Evolutionary conservation across 306 rosid species (phyloP).

Genomic region (Vicia villosa): DNA sequence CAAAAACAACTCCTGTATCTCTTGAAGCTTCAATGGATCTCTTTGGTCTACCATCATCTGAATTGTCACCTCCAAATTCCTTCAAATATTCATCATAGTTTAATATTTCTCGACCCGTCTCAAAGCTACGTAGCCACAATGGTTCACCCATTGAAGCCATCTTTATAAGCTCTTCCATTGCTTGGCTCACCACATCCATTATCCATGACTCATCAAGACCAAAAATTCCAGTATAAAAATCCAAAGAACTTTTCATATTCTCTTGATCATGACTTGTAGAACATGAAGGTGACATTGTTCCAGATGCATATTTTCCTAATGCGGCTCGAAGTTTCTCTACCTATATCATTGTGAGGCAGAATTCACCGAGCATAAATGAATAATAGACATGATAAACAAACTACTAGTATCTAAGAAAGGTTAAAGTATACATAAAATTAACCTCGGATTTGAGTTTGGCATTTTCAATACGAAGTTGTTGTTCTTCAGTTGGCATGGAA

Average conservation of each 20-base stretch:
- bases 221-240: constrained; percentile 83
- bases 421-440: background rate
- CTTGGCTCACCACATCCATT: constrained; percentile 72
- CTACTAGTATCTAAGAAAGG: background rate
- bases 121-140: constrained; percentile 86
- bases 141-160: constrained; percentile 84
- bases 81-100: constrained; percentile 86
- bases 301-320: constrained; percentile 55
- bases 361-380: no score
- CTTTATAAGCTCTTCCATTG: constrained; percentile 74
- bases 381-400: background rate
- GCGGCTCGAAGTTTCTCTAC: constrained; percentile 77
- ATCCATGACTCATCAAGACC: constrained; percentile 85
- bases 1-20: constrained; percentile 72
- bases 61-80: constrained; percentile 53
- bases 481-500: constrained; percentile 72
- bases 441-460: constrained; percentile 97
- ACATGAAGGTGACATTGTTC: constrained; percentile 72
- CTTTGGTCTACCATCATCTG: constrained; percentile 45
- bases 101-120: constrained; percentile 84
- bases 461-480: constrained; percentile 85
- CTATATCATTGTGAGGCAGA: constrained; percentile 15
- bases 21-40: constrained; percentile 92
- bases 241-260: constrained; percentile 66
- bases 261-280: constrained; percentile 73